Evolutionary conservation across 768 basidiomycete species (phyloP).

Genomic region (Agrocybe chaxingu): DNA sequence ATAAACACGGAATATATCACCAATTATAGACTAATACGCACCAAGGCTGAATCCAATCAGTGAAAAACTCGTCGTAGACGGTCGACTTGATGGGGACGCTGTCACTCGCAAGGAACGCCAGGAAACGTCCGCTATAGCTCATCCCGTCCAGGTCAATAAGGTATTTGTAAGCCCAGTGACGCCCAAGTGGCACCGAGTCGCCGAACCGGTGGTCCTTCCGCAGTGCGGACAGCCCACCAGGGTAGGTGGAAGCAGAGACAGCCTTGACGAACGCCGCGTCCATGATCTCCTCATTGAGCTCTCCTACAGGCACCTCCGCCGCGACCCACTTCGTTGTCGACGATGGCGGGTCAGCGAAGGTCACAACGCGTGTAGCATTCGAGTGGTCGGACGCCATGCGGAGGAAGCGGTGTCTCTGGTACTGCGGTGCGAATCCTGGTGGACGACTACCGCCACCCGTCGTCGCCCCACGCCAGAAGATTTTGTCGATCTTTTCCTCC

Average conservation of each 20-base stretch:
- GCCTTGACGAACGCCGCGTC: slow-evolving; percentile 84
- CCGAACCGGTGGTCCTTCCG: slow-evolving; percentile 64
- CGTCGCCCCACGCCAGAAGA: slow-evolving; percentile 96
- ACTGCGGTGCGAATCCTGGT: slow-evolving; percentile 74
- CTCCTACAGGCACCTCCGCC: slow-evolving; percentile 51
- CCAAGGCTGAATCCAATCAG: slow-evolving; percentile 92
- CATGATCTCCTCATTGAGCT: slow-evolving; percentile 79
- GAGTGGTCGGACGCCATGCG: slow-evolving; percentile 68
- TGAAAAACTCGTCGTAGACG: slow-evolving; percentile 88
- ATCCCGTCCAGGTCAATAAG: slow-evolving; percentile 92
- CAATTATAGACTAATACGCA: slow-evolving; percentile 14
- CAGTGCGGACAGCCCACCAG: slow-evolving; percentile 69
- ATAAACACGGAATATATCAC: not conserved
- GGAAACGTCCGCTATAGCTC: slow-evolving; percentile 90
- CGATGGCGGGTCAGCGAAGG: slow-evolving; percentile 64
- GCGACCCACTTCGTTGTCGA: slow-evolving; percentile 63
- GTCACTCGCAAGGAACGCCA: slow-evolving; percentile 82
- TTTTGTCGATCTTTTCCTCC: slow-evolving; percentile 81
- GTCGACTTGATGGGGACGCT: slow-evolving; percentile 89
- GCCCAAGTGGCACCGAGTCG: slow-evolving; percentile 75
- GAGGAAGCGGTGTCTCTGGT: slow-evolving; percentile 90
- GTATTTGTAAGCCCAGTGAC: slow-evolving; percentile 93
- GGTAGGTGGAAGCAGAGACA: slow-evolving; percentile 67
- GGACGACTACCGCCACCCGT: slow-evolving; percentile 93
- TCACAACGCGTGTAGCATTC: slow-evolving; percentile 54